Conservation (phyloP, 2,329 filamentous ascomycete species). For the Aspergillus tamarii region DNA sequence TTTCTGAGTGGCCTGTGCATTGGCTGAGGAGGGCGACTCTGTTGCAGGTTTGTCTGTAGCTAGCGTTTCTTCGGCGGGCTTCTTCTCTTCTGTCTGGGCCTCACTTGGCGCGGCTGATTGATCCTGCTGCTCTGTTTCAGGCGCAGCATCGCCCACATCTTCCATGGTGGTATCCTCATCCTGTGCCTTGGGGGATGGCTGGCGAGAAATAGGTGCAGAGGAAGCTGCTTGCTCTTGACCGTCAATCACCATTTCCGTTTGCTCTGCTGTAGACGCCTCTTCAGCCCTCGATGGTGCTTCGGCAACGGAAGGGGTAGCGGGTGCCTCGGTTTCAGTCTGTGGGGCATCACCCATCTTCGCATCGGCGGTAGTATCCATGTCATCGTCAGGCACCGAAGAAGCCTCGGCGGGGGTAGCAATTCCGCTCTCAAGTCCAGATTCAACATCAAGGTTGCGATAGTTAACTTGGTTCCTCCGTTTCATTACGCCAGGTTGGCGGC, state of each 20-base stretch:
- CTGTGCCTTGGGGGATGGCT: constrained; percentile 32
- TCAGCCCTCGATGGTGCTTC: constrained; percentile 35
- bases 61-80: constrained; percentile 24
- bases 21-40: constrained; percentile 22
- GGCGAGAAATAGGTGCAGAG: constrained; percentile 35
- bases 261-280: constrained; percentile 36
- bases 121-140: constrained; percentile 24
- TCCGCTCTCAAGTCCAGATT: constrained; percentile 58
- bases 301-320: constrained; percentile 34
- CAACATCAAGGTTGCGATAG: constrained; percentile 61
- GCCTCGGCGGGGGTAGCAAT: constrained; percentile 49
- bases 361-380: constrained; percentile 42
- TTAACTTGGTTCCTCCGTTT: constrained; percentile 64
- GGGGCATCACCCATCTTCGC: constrained; percentile 46
- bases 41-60: constrained; percentile 23
- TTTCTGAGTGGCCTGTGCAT: constrained; percentile 26
- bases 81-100: constrained; percentile 29
- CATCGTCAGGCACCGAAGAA: constrained; percentile 49
- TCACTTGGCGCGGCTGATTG: constrained; percentile 21
- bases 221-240: constrained; percentile 30
- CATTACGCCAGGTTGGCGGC: constrained; percentile 53
- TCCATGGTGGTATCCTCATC: constrained; percentile 46
- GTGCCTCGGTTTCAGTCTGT: constrained; percentile 38
- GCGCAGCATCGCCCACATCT: constrained; percentile 33
- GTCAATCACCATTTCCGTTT: constrained; percentile 35